Conservation (phyloP, 2,329 filamentous ascomycete genomes). For the Coleophoma crateriformis region DNA sequence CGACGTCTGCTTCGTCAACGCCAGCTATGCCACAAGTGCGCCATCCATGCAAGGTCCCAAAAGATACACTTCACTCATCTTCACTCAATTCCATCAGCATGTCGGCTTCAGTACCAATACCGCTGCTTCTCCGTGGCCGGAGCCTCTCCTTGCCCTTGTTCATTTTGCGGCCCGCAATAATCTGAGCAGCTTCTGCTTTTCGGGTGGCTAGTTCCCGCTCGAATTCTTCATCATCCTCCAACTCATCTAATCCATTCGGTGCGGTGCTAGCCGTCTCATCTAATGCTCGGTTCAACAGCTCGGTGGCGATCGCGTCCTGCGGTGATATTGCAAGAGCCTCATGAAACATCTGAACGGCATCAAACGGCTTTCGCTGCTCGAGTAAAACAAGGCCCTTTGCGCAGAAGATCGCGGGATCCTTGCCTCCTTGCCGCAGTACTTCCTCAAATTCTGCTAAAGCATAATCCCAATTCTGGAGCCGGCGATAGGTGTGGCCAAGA, state of each 20-base stretch:
- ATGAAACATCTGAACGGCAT: constrained; percentile 78
- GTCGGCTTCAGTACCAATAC: constrained; percentile 30
- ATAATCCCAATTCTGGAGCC: constrained; percentile 61
- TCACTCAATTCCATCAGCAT: constrained; percentile 53
- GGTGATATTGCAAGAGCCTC: constrained; percentile 75
- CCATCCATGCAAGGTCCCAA: not conserved
- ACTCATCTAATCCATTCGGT: constrained; percentile 21
- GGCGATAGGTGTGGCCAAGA: constrained; percentile 80
- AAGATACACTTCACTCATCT: constrained; percentile 32
- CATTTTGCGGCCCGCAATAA: constrained; percentile 11
- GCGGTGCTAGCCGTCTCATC: constrained; percentile 48
- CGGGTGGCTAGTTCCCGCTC: constrained; percentile 45
- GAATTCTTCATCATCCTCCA: constrained; percentile 47
- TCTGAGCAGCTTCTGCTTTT: constrained; percentile 37
- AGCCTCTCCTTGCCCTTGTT: constrained; percentile 37
- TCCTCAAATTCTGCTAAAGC: constrained; percentile 81
- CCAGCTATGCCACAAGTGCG: constrained; percentile 4
- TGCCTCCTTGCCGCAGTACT: constrained; percentile 75
- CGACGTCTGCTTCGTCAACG: constrained; percentile 1
- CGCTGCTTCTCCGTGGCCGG: constrained; percentile 29
- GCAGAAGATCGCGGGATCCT: constrained; percentile 72
- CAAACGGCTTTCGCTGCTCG: constrained; percentile 67
- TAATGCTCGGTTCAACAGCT: constrained; percentile 68
- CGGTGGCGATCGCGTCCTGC: constrained; percentile 76
- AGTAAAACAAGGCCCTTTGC: constrained; percentile 82